Evolutionary conservation across 768 basidiomycete genomes (phyloP), one percentile per base, ranked within the genome.

Genomic region (Pleurotus citrinopileatus): DNA sequence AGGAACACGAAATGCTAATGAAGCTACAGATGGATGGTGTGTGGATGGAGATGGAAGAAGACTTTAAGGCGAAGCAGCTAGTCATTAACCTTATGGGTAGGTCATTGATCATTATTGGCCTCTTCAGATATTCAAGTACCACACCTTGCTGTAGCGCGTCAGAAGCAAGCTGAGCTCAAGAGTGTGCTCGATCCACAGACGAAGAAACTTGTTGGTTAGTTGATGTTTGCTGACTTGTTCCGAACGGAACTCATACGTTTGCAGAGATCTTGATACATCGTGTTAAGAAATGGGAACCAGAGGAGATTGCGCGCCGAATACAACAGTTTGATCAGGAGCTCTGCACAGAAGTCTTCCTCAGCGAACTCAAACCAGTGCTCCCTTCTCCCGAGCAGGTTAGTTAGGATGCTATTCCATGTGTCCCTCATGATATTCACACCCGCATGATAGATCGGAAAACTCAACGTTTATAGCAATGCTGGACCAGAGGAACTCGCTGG

Each of bases 11-110:
- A 60, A 91, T 94, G 79, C 70, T 94, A 38, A 79, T 84, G 67
- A 91, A 90, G 68, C 71, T 99, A 43, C 86, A 89, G 62, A 70
- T 74, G 47, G 91, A 94, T 62, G 92, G 94, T 40, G 84, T 99
- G 12, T 98, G 94, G 89, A 80, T 79, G 63, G 88, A 94, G 72
- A 98, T 99, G 90, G 94, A 98, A 67, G 89, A 96, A 64, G 94
- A 94, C 66, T 99, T 99, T 75, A 93, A 94, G 65, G 94, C 94
- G 15, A 94, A 94, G 70, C 92, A 97, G 67, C 76, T 95, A 44
- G 94, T 96, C 54, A 89, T 91, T 55, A 93, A 92, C 64, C 72
- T 94, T 9, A 83, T 97, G 76, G 89, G 93, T 92, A 65, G 56
- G 75, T 58, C 34, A n/a, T 58, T 55, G 55, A 34, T 52, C 38